These are phyloP conservation scores for Geoglossum cookeanum DNA, from an alignment of 2,329 filamentous ascomycete species.

Conservation along the genomic window DNA sequence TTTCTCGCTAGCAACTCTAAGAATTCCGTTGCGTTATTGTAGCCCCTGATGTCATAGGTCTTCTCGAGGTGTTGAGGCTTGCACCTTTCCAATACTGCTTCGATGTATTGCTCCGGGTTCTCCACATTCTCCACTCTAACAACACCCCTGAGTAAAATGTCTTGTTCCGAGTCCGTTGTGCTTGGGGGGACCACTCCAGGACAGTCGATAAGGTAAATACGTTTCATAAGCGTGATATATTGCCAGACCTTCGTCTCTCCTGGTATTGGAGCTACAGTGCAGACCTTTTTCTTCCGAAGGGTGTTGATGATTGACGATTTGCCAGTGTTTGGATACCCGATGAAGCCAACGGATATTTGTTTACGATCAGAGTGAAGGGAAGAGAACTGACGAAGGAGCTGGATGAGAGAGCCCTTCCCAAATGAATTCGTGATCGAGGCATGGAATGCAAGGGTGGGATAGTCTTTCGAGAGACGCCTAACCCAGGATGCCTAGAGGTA, in stretches of 20 bases:
- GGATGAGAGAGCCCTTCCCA: constrained; percentile 85
- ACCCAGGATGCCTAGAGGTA: constrained; percentile 73
- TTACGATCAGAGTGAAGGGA: constrained; percentile 77
- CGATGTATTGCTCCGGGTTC: constrained; percentile 89
- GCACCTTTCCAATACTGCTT: constrained; percentile 58
- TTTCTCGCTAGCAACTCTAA: constrained; percentile 76
- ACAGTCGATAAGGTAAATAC: constrained; percentile 90
- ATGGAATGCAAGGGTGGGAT: constrained; percentile 87
- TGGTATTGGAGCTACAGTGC: constrained; percentile 82
- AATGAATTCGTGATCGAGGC: constrained; percentile 91
- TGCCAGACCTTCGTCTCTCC: constrained; percentile 98
- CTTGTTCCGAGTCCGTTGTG: constrained; percentile 62
- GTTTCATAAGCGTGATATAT: constrained; percentile 87
- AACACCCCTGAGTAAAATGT: constrained; percentile 77
- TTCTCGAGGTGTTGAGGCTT: constrained; percentile 78
- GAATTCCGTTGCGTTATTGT: constrained; percentile 60
- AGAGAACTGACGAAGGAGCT: constrained; percentile 81
- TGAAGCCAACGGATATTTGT: constrained; percentile 81
- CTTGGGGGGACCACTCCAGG: constrained; percentile 91
- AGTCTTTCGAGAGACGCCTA: constrained; percentile 66
- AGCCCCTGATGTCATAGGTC: constrained; percentile 76
- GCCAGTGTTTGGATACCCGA: constrained; percentile 82
- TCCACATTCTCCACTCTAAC: constrained; percentile 92
- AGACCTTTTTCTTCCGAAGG: constrained; percentile 81
- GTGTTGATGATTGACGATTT: constrained; percentile 98